Evolutionary conservation across 345 rosid species (phyloP).

Genomic region (Euphorbia pulcherrima): DNA sequence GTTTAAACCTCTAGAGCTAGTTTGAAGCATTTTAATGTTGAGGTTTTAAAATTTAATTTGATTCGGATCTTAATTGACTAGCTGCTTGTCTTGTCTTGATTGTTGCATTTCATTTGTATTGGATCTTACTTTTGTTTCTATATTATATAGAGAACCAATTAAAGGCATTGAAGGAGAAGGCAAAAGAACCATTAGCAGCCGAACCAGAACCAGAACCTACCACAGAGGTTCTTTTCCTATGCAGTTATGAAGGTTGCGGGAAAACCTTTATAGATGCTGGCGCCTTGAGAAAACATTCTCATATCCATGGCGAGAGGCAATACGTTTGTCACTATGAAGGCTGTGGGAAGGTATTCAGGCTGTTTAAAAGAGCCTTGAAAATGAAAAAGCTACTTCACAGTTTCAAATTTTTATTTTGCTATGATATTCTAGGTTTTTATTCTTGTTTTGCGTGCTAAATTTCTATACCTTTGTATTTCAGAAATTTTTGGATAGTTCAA

Average conservation of each 20-base stretch:
- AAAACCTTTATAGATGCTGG: conserved; percentile 93
- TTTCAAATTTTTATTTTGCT: not conserved
- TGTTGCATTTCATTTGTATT: too few relatives aligned
- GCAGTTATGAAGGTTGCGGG: conserved; percentile 94
- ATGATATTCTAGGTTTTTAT: conserved; percentile 11
- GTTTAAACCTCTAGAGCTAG: not conserved
- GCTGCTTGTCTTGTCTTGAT: too few relatives aligned
- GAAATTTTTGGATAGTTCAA: conserved; percentile 98
- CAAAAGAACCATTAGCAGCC: conserved; percentile 57
- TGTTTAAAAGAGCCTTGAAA: not conserved
- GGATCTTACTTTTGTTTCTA: not conserved
- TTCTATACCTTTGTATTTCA: conserved; percentile 37
- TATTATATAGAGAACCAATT: conserved; percentile 50
- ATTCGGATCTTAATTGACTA: too few relatives aligned
- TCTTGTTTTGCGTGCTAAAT: not conserved
- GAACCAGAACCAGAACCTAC: conserved; percentile 96
- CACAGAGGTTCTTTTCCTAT: conserved; percentile 88
- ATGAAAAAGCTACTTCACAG: not conserved
- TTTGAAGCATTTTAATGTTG: not conserved
- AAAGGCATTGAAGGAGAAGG: conserved; percentile 64
- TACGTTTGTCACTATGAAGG: conserved; percentile 71
- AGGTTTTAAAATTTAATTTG: not conserved
- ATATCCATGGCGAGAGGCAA: conserved; percentile 91
- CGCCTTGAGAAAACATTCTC: conserved; percentile 93
- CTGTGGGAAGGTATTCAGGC: conserved; percentile 73